Evolutionary conservation across 169 alveolate genomes (phyloP), one percentile per base, ranked within the genome.

Genomic region (Eimeria necatrix): DNA sequence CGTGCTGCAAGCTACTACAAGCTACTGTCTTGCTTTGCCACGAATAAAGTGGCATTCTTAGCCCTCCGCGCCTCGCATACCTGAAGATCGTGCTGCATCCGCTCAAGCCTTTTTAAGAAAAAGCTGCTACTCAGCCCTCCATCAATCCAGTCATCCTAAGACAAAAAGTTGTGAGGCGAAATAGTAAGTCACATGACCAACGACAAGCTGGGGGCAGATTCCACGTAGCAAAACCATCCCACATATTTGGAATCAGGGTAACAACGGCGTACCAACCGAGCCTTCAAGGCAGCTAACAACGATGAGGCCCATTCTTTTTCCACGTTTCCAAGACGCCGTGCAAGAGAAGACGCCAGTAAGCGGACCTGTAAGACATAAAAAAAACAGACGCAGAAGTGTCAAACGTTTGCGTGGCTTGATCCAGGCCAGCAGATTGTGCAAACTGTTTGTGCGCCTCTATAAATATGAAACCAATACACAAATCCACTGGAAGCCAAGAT

Each of bases 251-350:
- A 48, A 49, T 32, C 81, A 85, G 10, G 52, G n/a, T 41, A 52
- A 16, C 64, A 46, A 73, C 61, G 24, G 60, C 80, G 64, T 52
- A 85, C 93, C 81, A 85, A 41, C 46, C 93, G 93, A 14, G 93
- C 93, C 81, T 85, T 85, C 49, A 85, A 48, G 16, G 93, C 93
- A 41, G 93, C 93, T n/a, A 85, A 48, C 81, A 85, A 32, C n/a
- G 93, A 56, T 48, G 93, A 26, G 14, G 93, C 93, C 93, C 93
- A 85, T 41, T 85, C 93, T 48, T 85, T 85, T 49, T 85, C 93
- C 93, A 85, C 93, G 26, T 85, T 85, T 85, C 93, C 93, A 85
- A 85, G 93, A 46, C 93, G 93, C 68, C 93, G 93, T 32, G 93
- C 93, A 46, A 85, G 93, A 24, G 93, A 85, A 61, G 93, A 85